phyloP scores from a whole-genome alignment of 106 monocot genomes.

The Dendrobium nobile region DNA sequence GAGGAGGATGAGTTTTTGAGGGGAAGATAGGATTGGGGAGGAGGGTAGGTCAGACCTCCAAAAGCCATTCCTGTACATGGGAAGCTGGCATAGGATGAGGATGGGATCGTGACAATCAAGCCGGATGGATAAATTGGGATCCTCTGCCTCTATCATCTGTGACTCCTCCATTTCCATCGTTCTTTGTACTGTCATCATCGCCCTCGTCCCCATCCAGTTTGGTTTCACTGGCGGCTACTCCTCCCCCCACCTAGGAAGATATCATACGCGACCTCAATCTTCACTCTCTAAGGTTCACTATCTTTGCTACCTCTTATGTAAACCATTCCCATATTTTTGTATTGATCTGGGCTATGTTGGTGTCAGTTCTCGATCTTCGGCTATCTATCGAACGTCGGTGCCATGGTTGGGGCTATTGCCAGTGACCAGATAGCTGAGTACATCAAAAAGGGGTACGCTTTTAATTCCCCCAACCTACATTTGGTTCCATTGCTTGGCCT shows the following conservation, averaged over 20 bases:
- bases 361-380: conserved; percentile 77
- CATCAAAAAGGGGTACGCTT: conserved; percentile 75
- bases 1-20: conserved; percentile 45
- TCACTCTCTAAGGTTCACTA: conserved; percentile 60
- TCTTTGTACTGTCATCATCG: conserved; percentile 86
- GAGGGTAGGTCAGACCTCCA: conserved; percentile 22
- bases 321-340: neutral
- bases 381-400: conserved; percentile 91
- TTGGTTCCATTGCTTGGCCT: neutral
- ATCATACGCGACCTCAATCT: conserved; percentile 63
- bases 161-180: conserved; percentile 84
- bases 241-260: conserved; percentile 66
- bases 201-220: conserved; percentile 94
- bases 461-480: neutral
- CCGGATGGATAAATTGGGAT: conserved; percentile 58
- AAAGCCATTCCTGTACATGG: conserved; percentile 84
- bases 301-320: neutral
- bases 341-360: neutral
- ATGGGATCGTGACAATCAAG: conserved; percentile 84
- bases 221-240: conserved; percentile 93
- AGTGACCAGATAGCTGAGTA: conserved; percentile 95
- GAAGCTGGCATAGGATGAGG: conserved; percentile 88
- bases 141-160: conserved; percentile 61
- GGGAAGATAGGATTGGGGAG: conserved; percentile 50
- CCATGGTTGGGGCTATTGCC: conserved; percentile 91